These are phyloP conservation scores for Pythium rishiriense DNA, from an alignment of 352 stramenopile species.

Conservation along the genomic window DNA sequence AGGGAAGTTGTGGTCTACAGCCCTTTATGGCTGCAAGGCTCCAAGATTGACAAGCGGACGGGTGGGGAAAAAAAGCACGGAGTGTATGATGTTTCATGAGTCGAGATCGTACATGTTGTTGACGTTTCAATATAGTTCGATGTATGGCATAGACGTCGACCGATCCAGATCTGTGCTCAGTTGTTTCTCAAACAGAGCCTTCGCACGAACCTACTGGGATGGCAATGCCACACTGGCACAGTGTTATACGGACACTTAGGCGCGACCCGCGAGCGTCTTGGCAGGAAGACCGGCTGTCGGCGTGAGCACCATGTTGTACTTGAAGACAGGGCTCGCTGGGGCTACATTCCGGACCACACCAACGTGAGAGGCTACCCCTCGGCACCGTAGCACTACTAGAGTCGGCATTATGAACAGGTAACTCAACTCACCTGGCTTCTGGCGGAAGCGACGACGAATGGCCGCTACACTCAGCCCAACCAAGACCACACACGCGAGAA, in stretches of 20 bases:
- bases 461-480: neutral
- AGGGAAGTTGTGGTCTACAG: no score
- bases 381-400: no score
- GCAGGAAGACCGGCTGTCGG: neutral
- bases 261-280: conserved; percentile 8
- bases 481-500: conserved; percentile 3
- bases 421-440: neutral
- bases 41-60: neutral
- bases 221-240: no score
- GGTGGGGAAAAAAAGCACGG: neutral
- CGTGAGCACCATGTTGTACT: conserved; percentile 6
- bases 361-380: neutral
- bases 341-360: neutral
- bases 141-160: no score
- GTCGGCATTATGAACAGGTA: neutral
- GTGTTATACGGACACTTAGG: no score
- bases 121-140: no score
- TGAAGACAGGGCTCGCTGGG: neutral
- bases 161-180: no score
- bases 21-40: neutral
- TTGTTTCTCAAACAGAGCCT: no score
- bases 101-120: no score
- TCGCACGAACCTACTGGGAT: no score
- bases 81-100: no score
- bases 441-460: neutral